Evolutionary conservation across 352 stramenopile species (phyloP), one percentile per base, ranked within the genome.

Genomic region (Bremia lactucae): DNA sequence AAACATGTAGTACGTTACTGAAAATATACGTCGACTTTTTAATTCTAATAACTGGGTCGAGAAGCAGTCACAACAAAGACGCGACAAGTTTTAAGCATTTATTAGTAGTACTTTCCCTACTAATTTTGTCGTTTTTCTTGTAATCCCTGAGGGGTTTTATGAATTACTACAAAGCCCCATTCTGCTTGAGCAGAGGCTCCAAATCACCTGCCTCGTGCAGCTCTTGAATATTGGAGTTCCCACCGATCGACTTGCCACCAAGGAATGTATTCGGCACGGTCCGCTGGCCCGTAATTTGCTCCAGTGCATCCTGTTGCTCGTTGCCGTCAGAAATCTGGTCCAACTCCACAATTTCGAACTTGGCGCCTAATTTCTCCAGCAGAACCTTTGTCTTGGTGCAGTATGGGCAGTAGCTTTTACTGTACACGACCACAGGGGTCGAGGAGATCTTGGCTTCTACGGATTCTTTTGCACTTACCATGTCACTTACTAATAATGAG

Each of bases 211-310:
- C 68, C 45, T 78, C 75, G 49, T 87, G 72, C 34, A 96, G 77
- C 31, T 61, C 67, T 49, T 97, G 80, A 33, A 93, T 88, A 55
- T 97, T 88, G 66, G 96, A 94, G 67, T 97, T 96, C 51, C 95
- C 95, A 38, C 95, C 95, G 39, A 98, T 63, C 55, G 90, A 92
- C 55, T 95, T 83, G 58, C 89, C 88, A 31, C 84, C 81, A 38
- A 99, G 84, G 66, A 98, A 99, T 8, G 97, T 85, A 72, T 98
- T 98, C 7, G 96, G 95, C 42, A 98, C 95, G 19, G 92, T 98
- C 49, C 72, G 71, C 60, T 97, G 91, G 45, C 89, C 94, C 44
- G 75, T 84, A 53, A 83, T 76, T 18, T 59, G 35, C 50, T 80
- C 38, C 10, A 87, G 50, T 14, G 75, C 69, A 49, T 72, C 61